Evolutionary conservation across 805 yeast genomes (phyloP), one percentile per base, ranked within the genome.

Genomic region (Debaryomyces tyrocola): DNA sequence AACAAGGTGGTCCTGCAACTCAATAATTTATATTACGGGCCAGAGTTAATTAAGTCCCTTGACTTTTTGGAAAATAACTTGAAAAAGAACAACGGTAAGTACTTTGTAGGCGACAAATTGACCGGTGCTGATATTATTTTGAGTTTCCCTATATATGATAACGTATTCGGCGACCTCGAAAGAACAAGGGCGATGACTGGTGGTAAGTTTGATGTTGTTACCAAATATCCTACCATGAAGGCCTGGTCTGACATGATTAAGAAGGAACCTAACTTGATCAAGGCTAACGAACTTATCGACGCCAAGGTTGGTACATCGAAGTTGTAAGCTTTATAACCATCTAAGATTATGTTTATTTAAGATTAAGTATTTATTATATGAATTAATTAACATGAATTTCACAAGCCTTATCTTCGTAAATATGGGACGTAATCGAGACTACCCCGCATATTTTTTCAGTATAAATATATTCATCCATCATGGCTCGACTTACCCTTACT

Each of bases 61-160:
- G 41, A 54, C 31, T 67, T 58, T 46, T 60, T 70, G 53, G 73
- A 70, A 24, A 35, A 37, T 17, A 60, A 56, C 31, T 53, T 70
- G 41, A 59, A 58, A 43, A 49, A 55, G 29, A 50, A 53, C 4
- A 51, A 56, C 6, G 46, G 52, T 15, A 62, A 64, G 18, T 80
- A 59, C 54, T 74, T 81, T 53, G 83, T 79, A 14, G 82, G 77
- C 10, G 67, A 71, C 31, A 69, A 70, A 50, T 58, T 80, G n/a
- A 69, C 81, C 14, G 84, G 66, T 3, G 85, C 84, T 7, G 85
- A 81, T 52, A 74, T 85, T 44, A 72, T 82, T 44, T 61, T 82
- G 52, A 59, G 69, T 0, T 82, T 75, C 63, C 83, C 84, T 0
- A 34, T 69, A 29, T 55, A 47, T 21, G 66, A 63, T 18, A 48